These are phyloP conservation scores for Goniomonas avonlea DNA, from an alignment of 78 protist species.

Conservation along the genomic window DNA sequence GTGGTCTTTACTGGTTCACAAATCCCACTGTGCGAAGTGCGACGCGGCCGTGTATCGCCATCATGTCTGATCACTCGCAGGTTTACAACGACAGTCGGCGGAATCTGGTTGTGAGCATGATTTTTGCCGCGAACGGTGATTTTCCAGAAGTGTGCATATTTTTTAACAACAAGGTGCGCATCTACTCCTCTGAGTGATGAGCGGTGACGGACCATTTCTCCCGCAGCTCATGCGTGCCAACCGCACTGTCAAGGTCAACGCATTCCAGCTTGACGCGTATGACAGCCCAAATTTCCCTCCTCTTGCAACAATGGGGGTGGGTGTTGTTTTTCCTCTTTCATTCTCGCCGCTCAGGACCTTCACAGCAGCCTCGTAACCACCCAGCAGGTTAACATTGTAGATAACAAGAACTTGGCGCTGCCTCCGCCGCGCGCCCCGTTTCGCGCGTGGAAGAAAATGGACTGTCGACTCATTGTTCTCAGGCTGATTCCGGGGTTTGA, in stretches of 20 bases:
- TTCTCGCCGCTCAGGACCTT: not conserved
- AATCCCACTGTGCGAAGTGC: conserved; percentile 71
- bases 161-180: too few relatives aligned
- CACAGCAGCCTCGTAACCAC: too few relatives aligned
- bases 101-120: conserved; percentile 56
- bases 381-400: not conserved
- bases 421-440: not conserved
- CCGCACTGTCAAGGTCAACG: conserved; percentile 41
- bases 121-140: conserved; percentile 56
- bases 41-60: too few relatives aligned
- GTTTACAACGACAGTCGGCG: conserved; percentile 42
- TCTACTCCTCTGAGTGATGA: too few relatives aligned
- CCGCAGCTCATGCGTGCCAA: conserved; percentile 44
- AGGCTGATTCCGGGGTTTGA: conserved; percentile 34
- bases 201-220: too few relatives aligned
- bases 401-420: not conserved
- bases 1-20: conserved; percentile 72
- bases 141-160: conserved; percentile 51
- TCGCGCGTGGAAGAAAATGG: conserved; percentile 6
- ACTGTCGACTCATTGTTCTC: not conserved
- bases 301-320: conserved; percentile 46
- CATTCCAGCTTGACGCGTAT: conserved; percentile 41
- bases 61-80: too few relatives aligned
- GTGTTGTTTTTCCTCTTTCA: not conserved
- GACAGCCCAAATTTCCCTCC: conserved; percentile 41